Percentiles rank a stretch among this genome's conserved stretches.
Evolutionary conservation across 192 early-diverging fungal genomes (phyloP).

Genomic region (Linnemannia zychae): DNA sequence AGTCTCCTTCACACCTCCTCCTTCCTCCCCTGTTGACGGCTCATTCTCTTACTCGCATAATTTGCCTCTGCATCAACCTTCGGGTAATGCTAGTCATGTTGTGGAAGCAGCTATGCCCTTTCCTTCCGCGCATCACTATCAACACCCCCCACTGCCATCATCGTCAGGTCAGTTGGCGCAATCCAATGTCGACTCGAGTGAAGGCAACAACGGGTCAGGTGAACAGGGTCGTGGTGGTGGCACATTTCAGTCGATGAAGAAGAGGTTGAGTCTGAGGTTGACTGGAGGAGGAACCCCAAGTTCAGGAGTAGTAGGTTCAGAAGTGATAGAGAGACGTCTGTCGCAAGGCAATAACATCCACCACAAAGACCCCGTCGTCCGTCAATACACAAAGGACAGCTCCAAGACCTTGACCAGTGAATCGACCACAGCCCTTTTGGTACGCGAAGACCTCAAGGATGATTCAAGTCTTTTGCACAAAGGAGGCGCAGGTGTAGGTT

Average conservation of each 20-base stretch:
- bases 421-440: neutral
- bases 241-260: neutral
- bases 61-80: neutral
- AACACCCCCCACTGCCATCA: neutral
- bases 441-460: neutral
- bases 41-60: neutral
- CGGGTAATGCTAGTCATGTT: neutral
- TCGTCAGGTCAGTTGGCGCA: neutral
- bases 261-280: constrained; percentile 4
- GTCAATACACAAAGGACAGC: constrained; percentile 12
- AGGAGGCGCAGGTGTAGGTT: neutral
- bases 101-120: neutral
- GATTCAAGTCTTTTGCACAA: neutral
- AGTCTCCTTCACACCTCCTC: neutral
- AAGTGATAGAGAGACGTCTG: neutral
- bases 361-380: neutral
- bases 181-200: neutral
- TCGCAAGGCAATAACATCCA: neutral
- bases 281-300: neutral
- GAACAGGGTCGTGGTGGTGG: neutral
- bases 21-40: neutral
- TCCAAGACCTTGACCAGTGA: neutral
- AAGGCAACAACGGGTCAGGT: neutral
- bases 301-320: neutral
- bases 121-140: neutral